A percentile compares a stretch with the other conserved stretches of the same genome.
Conservation (phyloP, 805 yeast species). For the Starmerella vaccinii region DNA sequence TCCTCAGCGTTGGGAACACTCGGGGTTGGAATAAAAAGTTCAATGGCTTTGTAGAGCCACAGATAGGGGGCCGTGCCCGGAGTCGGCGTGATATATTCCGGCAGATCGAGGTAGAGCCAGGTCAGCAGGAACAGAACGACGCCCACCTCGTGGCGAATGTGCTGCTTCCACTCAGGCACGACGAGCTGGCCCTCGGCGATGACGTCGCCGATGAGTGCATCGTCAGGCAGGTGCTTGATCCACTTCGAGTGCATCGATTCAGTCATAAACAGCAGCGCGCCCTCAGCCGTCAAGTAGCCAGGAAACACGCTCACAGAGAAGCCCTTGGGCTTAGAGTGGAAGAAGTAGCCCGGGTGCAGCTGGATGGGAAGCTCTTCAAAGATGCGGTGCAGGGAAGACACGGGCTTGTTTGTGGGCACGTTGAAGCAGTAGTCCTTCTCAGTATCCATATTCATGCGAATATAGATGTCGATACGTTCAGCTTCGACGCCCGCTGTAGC, state of each 20-base stretch:
- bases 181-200: slow-evolving; percentile 88
- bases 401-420: slow-evolving; percentile 47
- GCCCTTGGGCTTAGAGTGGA: slow-evolving; percentile 51
- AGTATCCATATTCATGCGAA: slow-evolving; percentile 73
- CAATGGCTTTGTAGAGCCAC: slow-evolving; percentile 34
- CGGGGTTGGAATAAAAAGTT: slow-evolving; percentile 32
- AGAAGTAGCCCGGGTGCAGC: slow-evolving; percentile 71
- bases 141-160: slow-evolving; percentile 28
- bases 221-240: slow-evolving; percentile 38
- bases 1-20: slow-evolving; percentile 40
- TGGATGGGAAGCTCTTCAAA: slow-evolving; percentile 61
- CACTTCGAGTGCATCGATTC: slow-evolving; percentile 44
- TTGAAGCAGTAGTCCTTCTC: slow-evolving; percentile 88
- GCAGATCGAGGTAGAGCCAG: slow-evolving; percentile 92
- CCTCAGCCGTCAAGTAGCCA: slow-evolving; percentile 75
- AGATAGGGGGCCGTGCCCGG: slow-evolving; percentile 80
- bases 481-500: not conserved
- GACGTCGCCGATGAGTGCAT: slow-evolving; percentile 45
- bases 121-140: slow-evolving; percentile 30
- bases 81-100: slow-evolving; percentile 79
- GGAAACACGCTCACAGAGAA: slow-evolving; percentile 56
- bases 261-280: slow-evolving; percentile 60
- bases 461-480: slow-evolving; percentile 37
- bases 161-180: slow-evolving; percentile 57
- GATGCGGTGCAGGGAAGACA: slow-evolving; percentile 49